A percentile compares a stretch with the other conserved stretches of the same genome.
Conservation (phyloP, 2,329 filamentous ascomycete species). For the Aspergillus thermomutatus region DNA sequence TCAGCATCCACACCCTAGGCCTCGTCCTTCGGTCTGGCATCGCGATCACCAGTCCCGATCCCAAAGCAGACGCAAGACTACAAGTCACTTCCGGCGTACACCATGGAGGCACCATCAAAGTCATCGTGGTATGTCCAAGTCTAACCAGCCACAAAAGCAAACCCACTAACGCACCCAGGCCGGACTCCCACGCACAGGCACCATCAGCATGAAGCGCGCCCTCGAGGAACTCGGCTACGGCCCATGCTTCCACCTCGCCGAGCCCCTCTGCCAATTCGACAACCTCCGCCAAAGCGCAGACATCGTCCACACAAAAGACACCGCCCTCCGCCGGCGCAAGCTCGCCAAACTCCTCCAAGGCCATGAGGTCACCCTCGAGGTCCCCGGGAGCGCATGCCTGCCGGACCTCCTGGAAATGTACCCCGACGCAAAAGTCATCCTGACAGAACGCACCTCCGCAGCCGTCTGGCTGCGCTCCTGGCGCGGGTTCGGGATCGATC, state of each 20-base stretch:
- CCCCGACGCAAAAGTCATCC: conserved; percentile 11
- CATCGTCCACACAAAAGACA: conserved; percentile 14
- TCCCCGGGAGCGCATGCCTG: conserved; percentile 13
- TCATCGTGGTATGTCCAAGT: conserved; percentile 13
- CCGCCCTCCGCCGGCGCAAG: conserved; percentile 11
- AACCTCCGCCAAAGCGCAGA: conserved; percentile 12
- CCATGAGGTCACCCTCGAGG: conserved; percentile 11
- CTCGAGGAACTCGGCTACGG: conserved; percentile 16
- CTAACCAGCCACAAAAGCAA: neutral
- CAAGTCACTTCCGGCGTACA: conserved; percentile 6
- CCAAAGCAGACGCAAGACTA: conserved; percentile 7
- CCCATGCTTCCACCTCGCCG: conserved; percentile 13
- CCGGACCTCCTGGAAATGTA: conserved; percentile 13
- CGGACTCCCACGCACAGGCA: conserved; percentile 17
- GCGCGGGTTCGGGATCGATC: conserved; percentile 13
- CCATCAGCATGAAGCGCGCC: conserved; percentile 16
- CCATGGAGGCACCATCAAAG: conserved; percentile 8
- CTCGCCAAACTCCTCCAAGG: conserved; percentile 9
- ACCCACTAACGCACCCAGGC: conserved; percentile 6
- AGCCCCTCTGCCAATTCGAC: conserved; percentile 14
- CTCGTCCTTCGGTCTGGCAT: conserved; percentile 11
- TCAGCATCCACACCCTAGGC: conserved; percentile 8
- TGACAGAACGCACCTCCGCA: conserved; percentile 12
- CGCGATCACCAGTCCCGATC: conserved; percentile 10
- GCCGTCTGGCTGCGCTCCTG: conserved; percentile 14